A percentile compares a stretch with the other conserved stretches of the same genome.
phyloP scores from a whole-genome alignment of 768 basidiomycete species.

The Serendipita sp. region DNA sequence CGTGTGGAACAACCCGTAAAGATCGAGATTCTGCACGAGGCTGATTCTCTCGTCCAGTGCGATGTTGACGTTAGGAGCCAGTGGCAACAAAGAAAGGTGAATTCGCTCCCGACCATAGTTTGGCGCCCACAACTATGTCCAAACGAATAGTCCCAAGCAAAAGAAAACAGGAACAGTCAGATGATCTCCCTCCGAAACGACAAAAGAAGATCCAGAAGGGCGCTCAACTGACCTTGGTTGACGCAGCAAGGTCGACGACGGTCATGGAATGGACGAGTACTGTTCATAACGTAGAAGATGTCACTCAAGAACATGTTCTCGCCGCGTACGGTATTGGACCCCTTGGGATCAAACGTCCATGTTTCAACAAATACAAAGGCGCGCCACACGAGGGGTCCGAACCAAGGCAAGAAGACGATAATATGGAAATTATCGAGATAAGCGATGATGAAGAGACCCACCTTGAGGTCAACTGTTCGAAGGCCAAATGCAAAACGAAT shows the following conservation, averaged over 20 bases:
- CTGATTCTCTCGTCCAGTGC: too few species aligned
- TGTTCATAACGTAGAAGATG: not conserved
- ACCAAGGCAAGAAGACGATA: not conserved
- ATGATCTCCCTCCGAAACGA: not conserved
- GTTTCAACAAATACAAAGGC: not conserved
- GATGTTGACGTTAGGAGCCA: not conserved
- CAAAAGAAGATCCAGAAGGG: not conserved
- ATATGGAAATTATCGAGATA: not conserved
- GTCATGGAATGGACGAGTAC: not conserved
- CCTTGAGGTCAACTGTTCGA: constrained; percentile 37
- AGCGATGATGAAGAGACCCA: constrained; percentile 33
- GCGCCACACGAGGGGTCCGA: not conserved
- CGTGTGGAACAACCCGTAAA: too few species aligned
- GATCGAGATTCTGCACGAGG: too few species aligned
- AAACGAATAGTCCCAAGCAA: not conserved
- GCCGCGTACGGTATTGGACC: not conserved
- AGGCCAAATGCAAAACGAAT: constrained; percentile 53
- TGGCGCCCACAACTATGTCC: not conserved
- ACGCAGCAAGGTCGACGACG: not conserved
- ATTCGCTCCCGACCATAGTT: not conserved
- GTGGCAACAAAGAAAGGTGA: not conserved
- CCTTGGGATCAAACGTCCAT: not conserved
- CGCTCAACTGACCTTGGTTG: not conserved
- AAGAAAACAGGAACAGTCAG: not conserved
- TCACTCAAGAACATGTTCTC: not conserved